A percentile compares a stretch with the other conserved stretches of the same genome.
These are phyloP conservation scores for Chlorella sp. DNA, from an alignment of 139 green algal genomes.

Conservation along the genomic window DNA sequence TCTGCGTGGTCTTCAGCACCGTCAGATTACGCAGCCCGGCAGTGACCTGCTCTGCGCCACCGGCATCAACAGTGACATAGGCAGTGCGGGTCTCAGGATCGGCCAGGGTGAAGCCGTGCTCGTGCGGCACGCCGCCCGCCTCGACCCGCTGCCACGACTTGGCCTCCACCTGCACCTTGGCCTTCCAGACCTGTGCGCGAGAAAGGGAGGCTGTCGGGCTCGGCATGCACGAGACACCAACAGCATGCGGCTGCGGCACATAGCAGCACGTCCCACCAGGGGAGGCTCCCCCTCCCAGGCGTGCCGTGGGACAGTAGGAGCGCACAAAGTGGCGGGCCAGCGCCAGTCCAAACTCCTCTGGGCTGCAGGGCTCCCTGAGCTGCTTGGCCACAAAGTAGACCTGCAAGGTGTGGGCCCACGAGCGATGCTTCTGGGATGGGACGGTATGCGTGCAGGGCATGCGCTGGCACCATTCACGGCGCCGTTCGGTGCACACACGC, in stretches of 20 bases:
- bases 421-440: too few species aligned
- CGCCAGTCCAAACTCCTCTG: constrained; percentile 87
- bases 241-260: too few species aligned
- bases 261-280: too few species aligned
- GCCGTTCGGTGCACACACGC: too few species aligned
- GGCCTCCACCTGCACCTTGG: constrained; percentile 86
- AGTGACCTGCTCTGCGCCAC: constrained; percentile 58
- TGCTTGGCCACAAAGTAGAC: constrained; percentile 88
- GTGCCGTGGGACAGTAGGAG: too few species aligned
- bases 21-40: constrained; percentile 63
- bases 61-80: constrained; percentile 60
- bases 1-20: constrained; percentile 93
- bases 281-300: too few species aligned
- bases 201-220: not conserved
- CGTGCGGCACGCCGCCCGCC: constrained; percentile 15
- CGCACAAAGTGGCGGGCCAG: constrained; percentile 87
- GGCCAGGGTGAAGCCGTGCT: constrained; percentile 45
- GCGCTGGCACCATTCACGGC: too few species aligned
- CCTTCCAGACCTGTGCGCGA: constrained; percentile 62
- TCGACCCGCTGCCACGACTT: constrained; percentile 78
- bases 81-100: constrained; percentile 54
- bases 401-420: too few species aligned
- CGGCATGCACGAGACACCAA: too few species aligned
- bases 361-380: constrained; percentile 53
- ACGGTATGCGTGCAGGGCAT: too few species aligned